Percentiles rank a stretch among this genome's conserved stretches.
Evolutionary conservation across 176 grass and related monocot species (phyloP).

Genomic region (Guadua angustifolia): DNA sequence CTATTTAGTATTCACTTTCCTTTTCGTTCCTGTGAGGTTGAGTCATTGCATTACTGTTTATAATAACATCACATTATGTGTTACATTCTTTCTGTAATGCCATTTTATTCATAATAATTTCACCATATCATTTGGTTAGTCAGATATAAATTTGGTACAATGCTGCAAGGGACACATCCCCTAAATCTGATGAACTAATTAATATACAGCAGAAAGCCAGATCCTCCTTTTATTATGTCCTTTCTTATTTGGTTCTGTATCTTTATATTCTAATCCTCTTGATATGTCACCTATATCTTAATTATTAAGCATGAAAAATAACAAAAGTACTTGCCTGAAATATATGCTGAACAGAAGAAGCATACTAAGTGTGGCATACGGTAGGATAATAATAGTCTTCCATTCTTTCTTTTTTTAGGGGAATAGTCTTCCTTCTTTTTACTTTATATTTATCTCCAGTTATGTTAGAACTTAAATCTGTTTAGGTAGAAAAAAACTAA

Average conservation of each 20-base stretch:
- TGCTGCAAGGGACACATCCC: neutral
- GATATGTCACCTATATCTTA: neutral
- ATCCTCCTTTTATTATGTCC: neutral
- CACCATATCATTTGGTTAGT: neutral
- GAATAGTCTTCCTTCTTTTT: neutral
- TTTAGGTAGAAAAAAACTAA: neutral
- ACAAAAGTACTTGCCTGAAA: slow-evolving; percentile 7
- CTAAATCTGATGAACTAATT: slow-evolving; percentile 24
- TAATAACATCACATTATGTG: slow-evolving; percentile 13
- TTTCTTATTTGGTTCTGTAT: slow-evolving; percentile 1
- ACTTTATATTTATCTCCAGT: neutral
- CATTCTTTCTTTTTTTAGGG: slow-evolving; percentile 9
- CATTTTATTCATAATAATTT: slow-evolving; percentile 17
- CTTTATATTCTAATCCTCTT: neutral
- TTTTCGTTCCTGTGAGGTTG: slow-evolving; percentile 34
- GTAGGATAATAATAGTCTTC: neutral
- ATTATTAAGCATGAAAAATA: slow-evolving; percentile 10
- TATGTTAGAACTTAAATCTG: neutral
- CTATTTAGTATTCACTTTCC: slow-evolving; percentile 33
- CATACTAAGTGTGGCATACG: neutral
- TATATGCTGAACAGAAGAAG: slow-evolving; percentile 13
- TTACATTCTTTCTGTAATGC: slow-evolving; percentile 18
- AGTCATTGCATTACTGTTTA: slow-evolving; percentile 5
- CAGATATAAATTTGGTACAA: slow-evolving; percentile 2
- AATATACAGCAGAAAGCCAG: neutral